phyloP scores from a whole-genome alignment of 2,329 filamentous ascomycete species.

The Delphinella strobiligena region DNA sequence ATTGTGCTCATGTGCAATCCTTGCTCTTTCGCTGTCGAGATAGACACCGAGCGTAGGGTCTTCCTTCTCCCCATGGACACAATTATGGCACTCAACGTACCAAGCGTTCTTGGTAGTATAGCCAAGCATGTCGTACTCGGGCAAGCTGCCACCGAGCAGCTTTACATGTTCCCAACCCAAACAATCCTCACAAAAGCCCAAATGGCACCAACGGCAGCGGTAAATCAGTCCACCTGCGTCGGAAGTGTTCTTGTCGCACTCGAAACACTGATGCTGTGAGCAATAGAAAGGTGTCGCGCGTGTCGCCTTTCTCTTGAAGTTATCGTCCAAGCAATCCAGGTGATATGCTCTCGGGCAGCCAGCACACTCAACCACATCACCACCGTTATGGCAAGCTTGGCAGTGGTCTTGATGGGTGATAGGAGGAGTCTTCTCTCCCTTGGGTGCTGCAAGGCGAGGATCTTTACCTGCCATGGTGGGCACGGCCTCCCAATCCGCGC shows the following conservation, averaged over 20 bases:
- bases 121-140: conserved; percentile 40
- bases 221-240: conserved; percentile 38
- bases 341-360: conserved; percentile 46
- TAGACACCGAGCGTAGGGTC: conserved; percentile 10
- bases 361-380: conserved; percentile 36
- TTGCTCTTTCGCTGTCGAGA: background rate
- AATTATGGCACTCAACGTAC: conserved; percentile 40
- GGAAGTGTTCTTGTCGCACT: conserved; percentile 40
- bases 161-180: conserved; percentile 39
- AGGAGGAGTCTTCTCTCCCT: conserved; percentile 35
- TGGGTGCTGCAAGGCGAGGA: conserved; percentile 36
- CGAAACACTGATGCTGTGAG: conserved; percentile 42
- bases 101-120: conserved; percentile 35
- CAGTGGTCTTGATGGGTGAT: conserved; percentile 41
- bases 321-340: conserved; percentile 32
- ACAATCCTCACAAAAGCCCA: conserved; percentile 48
- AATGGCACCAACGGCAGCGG: conserved; percentile 44
- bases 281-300: conserved; percentile 37
- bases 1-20: conserved; percentile 1
- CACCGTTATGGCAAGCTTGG: conserved; percentile 39
- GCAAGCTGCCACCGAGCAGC: conserved; percentile 40
- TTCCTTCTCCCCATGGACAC: conserved; percentile 25
- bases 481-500: conserved; percentile 44
- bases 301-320: conserved; percentile 30
- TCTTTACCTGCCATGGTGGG: conserved; percentile 46